phyloP scores from a whole-genome alignment of 768 basidiomycete species.

The Suillus paluster region DNA sequence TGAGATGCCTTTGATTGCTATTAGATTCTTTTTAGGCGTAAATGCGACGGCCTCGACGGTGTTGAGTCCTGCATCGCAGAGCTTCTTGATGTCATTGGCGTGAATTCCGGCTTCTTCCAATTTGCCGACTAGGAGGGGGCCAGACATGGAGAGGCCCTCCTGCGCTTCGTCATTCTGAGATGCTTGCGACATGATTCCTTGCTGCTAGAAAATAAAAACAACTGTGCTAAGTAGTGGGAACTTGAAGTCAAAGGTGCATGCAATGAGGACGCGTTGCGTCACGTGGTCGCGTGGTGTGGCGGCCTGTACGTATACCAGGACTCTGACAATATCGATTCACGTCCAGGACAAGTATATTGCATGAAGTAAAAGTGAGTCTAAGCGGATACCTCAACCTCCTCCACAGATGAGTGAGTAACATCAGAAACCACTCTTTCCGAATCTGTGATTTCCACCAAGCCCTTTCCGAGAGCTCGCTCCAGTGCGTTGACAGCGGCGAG shows the following conservation, averaged over 20 bases:
- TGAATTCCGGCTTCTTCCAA: constrained; percentile 89
- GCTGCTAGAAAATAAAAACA: background rate
- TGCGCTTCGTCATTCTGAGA: constrained; percentile 55
- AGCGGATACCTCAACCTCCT: background rate
- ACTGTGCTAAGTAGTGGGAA: background rate
- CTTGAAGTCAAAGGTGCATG: background rate
- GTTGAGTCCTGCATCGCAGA: constrained; percentile 87
- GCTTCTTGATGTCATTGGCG: constrained; percentile 92
- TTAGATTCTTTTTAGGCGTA: constrained; percentile 91
- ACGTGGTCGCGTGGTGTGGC: constrained; percentile 33
- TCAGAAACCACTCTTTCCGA: constrained; percentile 14
- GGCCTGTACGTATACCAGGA: background rate
- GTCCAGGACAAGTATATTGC: background rate
- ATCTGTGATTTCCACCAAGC: constrained; percentile 8
- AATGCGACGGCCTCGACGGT: constrained; percentile 97
- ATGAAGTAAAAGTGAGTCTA: constrained; percentile 1
- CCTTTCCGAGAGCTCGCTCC: constrained; percentile 63
- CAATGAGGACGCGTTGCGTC: constrained; percentile 31
- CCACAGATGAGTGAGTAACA: background rate
- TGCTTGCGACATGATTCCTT: constrained; percentile 47
- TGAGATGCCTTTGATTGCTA: constrained; percentile 94
- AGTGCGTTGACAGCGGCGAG: constrained; percentile 80
- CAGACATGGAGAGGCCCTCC: constrained; percentile 62
- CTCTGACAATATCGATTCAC: background rate
- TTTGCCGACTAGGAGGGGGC: constrained; percentile 85